Base-by-base conservation (phyloP, 257 asterid species). In the Coffea eugenioides region DNA sequence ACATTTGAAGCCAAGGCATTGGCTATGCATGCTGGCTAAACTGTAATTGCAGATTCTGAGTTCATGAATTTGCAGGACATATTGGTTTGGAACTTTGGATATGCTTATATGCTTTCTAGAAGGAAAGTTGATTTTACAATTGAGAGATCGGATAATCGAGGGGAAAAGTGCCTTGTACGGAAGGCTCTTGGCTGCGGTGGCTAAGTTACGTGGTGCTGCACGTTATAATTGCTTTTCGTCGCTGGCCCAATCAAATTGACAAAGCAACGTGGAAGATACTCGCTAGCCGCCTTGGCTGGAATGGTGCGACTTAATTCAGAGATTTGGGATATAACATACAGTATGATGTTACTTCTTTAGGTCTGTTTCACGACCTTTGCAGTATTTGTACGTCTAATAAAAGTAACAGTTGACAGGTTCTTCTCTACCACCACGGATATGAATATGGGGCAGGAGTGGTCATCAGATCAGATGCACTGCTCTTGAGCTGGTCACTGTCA, bases 101-200 rank as follows among this genome's bases (percentile, higher is more conserved):
- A 31, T 31, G 34, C 34, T 31, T 31, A 31, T 23, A n/a, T n/a
- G 25, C 20, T 8, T 70, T 57, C 77, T 78, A 70, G 81, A 78
- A 78, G 71, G 3, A 6, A 16, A 78, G 16, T 54, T 15, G 73
- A 54, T 69, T 78, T 27, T 3, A 6, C 20, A 57, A 69, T 12
- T 23, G 14, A 43, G 69, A 15, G 4, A 51, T 16, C 25, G 43
- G 41, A 31, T 52, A 51, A 51, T 67, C 51, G 43, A 6, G 23
- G 49, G 46, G 23, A 54, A 43, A 68, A 39, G 74, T 67, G n/a
- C 18, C 76, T 52, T 56, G 1, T n/a, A 45, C 73, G 73, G 70
- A 16, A 52, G 57, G 34, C 1, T 39, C 4, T 41, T 71, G 10
- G 20, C 7, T 4, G 68, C 0, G 31, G 74, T 49, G 67, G 11